phyloP scores from a whole-genome alignment of 345 rosid species.

The Turnera subulata region DNA sequence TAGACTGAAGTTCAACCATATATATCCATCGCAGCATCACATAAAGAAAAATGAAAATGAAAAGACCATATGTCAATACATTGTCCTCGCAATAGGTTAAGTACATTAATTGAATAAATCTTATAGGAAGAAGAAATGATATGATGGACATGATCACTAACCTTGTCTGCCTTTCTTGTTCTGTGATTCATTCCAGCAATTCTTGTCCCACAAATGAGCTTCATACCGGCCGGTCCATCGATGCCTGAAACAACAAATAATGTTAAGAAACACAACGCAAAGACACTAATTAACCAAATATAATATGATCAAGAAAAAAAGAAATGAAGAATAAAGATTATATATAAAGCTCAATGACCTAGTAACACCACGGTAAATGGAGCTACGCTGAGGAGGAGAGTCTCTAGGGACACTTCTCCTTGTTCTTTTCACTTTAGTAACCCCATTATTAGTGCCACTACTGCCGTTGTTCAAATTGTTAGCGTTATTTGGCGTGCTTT shows the following conservation, averaged over 20 bases:
- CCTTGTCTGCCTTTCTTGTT: constrained; percentile 90
- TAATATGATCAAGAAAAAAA: too few relatives aligned
- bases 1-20: constrained; percentile 7
- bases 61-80: not conserved
- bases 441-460: constrained; percentile 20
- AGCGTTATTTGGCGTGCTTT: too few relatives aligned
- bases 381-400: constrained; percentile 68
- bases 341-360: constrained; percentile 28
- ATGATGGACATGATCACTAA: not conserved
- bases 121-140: too few relatives aligned
- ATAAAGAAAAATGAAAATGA: not conserved
- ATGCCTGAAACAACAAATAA: constrained; percentile 37
- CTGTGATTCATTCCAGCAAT: constrained; percentile 80
- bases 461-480: not conserved
- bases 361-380: constrained; percentile 51
- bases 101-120: too few relatives aligned
- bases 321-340: not conserved
- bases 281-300: not conserved
- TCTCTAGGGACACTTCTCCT: constrained; percentile 78
- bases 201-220: constrained; percentile 87
- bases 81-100: not conserved
- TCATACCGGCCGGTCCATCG: constrained; percentile 86
- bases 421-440: constrained; percentile 56
- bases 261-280: not conserved
- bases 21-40: constrained; percentile 4